Conservation (phyloP, 2,329 filamentous ascomycete genomes). For the Cladorrhinum sp. region DNA sequence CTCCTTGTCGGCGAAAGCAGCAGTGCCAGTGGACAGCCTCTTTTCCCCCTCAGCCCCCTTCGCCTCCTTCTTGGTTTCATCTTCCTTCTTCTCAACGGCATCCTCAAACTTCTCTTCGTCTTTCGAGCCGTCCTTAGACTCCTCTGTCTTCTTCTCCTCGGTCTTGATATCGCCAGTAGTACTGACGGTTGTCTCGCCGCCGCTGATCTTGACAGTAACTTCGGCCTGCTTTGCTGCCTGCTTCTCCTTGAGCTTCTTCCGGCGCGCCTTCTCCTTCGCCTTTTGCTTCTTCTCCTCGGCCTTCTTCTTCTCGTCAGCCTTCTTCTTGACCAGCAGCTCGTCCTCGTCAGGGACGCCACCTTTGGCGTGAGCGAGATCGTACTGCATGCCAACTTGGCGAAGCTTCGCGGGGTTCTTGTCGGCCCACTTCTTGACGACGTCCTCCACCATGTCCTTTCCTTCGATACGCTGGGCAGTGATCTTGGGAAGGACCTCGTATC, state of each 20-base stretch:
- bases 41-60: constrained; percentile 17
- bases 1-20: background rate
- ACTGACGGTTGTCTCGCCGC: background rate
- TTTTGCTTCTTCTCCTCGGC: constrained; percentile 35
- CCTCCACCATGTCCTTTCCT: constrained; percentile 46
- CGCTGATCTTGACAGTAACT: constrained; percentile 1
- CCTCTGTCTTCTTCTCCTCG: constrained; percentile 23
- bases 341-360: constrained; percentile 51
- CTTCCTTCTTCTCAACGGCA: constrained; percentile 30
- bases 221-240: constrained; percentile 21
- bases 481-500: constrained; percentile 56
- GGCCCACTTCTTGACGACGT: constrained; percentile 54
- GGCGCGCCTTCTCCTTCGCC: constrained; percentile 38
- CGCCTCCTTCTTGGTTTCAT: constrained; percentile 13
- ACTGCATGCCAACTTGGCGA: constrained; percentile 54
- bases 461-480: constrained; percentile 50
- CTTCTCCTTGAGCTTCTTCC: constrained; percentile 30
- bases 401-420: constrained; percentile 55
- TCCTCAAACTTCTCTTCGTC: background rate
- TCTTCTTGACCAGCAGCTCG: constrained; percentile 48
- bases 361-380: constrained; percentile 60
- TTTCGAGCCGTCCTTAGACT: constrained; percentile 18
- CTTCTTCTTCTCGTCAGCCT: constrained; percentile 43
- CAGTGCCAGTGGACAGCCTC: background rate
- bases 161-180: background rate